Percentiles rank a stretch among this genome's conserved stretches.
phyloP scores from a whole-genome alignment of 768 basidiomycete genomes.

The Suillus plorans region DNA sequence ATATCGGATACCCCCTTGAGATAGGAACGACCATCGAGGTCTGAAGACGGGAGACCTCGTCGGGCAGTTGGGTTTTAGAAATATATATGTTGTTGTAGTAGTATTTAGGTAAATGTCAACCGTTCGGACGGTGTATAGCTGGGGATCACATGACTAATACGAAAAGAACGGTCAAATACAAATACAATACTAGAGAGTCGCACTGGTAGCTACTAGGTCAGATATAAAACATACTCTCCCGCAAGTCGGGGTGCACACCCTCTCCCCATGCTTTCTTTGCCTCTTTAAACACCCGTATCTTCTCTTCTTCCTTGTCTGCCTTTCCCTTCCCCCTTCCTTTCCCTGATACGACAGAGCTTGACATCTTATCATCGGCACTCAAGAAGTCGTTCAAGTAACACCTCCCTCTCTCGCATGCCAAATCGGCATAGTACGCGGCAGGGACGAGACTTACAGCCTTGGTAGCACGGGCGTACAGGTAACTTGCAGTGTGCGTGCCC shows the following conservation, averaged over 20 bases:
- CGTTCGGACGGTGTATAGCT: no score
- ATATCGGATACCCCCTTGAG: no score
- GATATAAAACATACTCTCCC: constrained; percentile 69
- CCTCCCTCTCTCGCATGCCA: constrained; percentile 79
- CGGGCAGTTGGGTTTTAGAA: no score
- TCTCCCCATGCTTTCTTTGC: constrained; percentile 51
- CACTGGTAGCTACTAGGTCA: constrained; percentile 23
- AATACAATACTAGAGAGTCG: not conserved
- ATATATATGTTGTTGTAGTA: no score
- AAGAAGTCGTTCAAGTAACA: constrained; percentile 76
- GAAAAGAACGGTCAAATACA: not conserved
- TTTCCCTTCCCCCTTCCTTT: constrained; percentile 37
- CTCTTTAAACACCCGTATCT: constrained; percentile 42
- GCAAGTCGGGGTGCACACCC: constrained; percentile 47
- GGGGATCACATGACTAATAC: not conserved
- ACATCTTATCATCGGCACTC: constrained; percentile 49
- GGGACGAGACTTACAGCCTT: constrained; percentile 82
- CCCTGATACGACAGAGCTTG: constrained; percentile 30
- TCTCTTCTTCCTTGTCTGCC: constrained; percentile 33
- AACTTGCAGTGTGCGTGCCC: constrained; percentile 66
- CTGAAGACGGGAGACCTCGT: no score
- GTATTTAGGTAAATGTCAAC: no score
- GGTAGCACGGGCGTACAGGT: constrained; percentile 80
- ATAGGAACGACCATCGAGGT: no score
- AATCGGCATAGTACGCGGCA: constrained; percentile 78